phyloP scores from a whole-genome alignment of 306 rosid species.

The Trifolium dubium region DNA sequence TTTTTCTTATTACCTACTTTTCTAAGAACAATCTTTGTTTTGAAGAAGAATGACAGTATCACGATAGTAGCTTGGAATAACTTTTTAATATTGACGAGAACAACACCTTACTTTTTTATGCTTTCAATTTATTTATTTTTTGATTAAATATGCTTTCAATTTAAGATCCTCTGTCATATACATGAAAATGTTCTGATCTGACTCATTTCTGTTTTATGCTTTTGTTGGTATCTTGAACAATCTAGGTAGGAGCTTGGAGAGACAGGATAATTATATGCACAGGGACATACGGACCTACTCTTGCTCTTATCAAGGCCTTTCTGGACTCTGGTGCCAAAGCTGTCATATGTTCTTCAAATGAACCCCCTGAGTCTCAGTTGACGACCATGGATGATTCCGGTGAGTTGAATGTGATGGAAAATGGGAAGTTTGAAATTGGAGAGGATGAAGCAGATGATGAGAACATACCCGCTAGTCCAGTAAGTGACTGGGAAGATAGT shows the following conservation, averaged over 20 bases:
- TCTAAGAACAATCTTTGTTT: constrained; percentile 16
- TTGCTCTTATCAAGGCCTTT: constrained; percentile 78
- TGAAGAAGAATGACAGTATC: constrained; percentile 30
- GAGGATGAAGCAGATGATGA: constrained; percentile 90
- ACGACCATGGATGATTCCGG: constrained; percentile 56
- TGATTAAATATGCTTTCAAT: neutral
- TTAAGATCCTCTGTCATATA: constrained; percentile 18
- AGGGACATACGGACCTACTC: constrained; percentile 79
- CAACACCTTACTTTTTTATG: constrained; percentile 33
- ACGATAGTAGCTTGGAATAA: neutral
- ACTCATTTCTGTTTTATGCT: constrained; percentile 32
- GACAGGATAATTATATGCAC: constrained; percentile 92
- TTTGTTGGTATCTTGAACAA: constrained; percentile 42
- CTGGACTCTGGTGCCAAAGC: constrained; percentile 92
- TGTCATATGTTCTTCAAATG: constrained; percentile 78
- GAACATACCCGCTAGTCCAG: constrained; percentile 66
- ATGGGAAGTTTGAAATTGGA: constrained; percentile 88
- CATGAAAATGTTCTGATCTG: constrained; percentile 31
- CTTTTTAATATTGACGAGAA: constrained; percentile 4
- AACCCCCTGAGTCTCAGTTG: constrained; percentile 72
- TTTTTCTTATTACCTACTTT: constrained; percentile 12
- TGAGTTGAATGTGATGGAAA: constrained; percentile 67
- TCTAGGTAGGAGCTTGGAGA: constrained; percentile 98
- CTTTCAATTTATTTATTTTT: too few species aligned
- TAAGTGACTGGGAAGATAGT: constrained; percentile 97